phyloP scores from a whole-genome alignment of 768 basidiomycete genomes.

The Auricularia cornea region DNA sequence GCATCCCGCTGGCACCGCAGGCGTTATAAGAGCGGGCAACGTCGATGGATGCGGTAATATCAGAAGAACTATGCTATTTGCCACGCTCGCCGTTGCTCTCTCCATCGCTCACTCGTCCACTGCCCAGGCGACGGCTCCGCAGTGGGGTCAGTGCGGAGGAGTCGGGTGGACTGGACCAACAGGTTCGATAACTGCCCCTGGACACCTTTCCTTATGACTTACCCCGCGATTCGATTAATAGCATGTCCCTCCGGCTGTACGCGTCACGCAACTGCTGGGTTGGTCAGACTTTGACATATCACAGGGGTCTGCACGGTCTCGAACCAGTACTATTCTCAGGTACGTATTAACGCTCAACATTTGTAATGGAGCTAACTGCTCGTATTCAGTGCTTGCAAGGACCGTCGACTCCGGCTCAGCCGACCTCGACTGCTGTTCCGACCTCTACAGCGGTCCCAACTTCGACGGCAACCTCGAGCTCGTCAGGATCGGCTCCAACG shows the following conservation, averaged over 20 bases:
- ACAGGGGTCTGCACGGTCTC: neutral
- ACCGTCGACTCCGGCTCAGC: neutral
- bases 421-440: conserved; percentile 9
- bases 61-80: neutral
- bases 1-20: too few species aligned
- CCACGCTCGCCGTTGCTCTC: neutral
- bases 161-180: conserved; percentile 3
- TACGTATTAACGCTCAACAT: neutral
- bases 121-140: neutral
- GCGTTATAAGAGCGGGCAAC: too few species aligned
- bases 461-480: too few species aligned
- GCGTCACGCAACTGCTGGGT: neutral
- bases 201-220: neutral
- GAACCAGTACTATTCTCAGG: neutral
- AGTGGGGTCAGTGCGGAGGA: conserved; percentile 6
- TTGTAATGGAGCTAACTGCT: too few species aligned
- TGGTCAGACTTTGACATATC: neutral
- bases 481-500: conserved; percentile 7
- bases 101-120: neutral
- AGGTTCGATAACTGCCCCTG: neutral
- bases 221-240: neutral
- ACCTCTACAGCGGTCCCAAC: conserved; percentile 13
- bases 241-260: neutral
- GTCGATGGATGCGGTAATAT: too few species aligned
- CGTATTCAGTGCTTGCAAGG: conserved; percentile 5